These are phyloP conservation scores for Pichia insulana DNA, from an alignment of 805 yeast genomes.

Conservation along the genomic window DNA sequence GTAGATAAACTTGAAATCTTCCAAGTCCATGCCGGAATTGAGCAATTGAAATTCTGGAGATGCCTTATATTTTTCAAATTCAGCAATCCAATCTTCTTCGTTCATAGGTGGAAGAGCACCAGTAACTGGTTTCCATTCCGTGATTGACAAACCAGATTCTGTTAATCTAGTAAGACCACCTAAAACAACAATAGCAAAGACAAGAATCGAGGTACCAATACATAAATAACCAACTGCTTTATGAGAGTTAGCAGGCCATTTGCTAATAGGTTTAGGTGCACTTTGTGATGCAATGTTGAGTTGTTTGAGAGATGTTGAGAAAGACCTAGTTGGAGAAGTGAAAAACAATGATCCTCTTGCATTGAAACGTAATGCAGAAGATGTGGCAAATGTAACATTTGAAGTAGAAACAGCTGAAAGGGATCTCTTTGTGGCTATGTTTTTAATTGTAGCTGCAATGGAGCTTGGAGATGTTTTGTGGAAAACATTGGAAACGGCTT, in stretches of 20 bases:
- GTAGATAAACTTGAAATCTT: constrained; percentile 90
- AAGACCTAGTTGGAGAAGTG: not conserved
- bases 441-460: not conserved
- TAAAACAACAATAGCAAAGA: constrained; percentile 90
- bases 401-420: not conserved
- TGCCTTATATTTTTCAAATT: constrained; percentile 68
- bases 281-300: constrained; percentile 4
- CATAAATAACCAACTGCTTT: constrained; percentile 79
- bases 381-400: not conserved
- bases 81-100: constrained; percentile 76
- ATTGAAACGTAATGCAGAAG: no score
- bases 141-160: constrained; percentile 90
- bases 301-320: not conserved
- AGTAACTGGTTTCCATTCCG: constrained; percentile 98
- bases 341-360: no score
- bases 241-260: constrained; percentile 39
- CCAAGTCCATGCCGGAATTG: constrained; percentile 81
- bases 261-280: constrained; percentile 5
- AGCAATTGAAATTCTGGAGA: constrained; percentile 89
- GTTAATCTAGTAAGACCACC: constrained; percentile 95
- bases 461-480: not conserved
- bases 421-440: not conserved
- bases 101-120: constrained; percentile 86
- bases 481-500: not conserved
- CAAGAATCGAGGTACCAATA: constrained; percentile 76